phyloP scores from a whole-genome alignment of 1,284 basidiomycete genomes.

The Mycena sp. region DNA sequence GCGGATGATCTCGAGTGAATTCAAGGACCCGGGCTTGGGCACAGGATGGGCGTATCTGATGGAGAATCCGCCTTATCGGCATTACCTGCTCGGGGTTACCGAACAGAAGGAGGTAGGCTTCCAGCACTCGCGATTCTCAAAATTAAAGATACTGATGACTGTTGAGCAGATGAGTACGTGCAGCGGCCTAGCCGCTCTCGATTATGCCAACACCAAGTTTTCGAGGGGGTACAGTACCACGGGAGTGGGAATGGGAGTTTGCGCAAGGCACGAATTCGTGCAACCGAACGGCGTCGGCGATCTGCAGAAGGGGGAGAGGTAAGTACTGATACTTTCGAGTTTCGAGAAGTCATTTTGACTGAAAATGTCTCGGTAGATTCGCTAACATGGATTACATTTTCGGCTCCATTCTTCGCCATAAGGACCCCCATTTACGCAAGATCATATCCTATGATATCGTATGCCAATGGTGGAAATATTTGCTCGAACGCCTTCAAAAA shows the following conservation, averaged over 20 bases:
- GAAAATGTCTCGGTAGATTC: conserved; percentile 29
- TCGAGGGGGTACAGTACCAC: not conserved
- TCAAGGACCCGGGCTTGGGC: not conserved
- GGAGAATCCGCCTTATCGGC: not conserved
- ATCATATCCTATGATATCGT: conserved; percentile 22
- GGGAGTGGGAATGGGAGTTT: not conserved
- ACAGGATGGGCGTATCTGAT: not conserved
- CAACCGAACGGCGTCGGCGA: conserved; percentile 33
- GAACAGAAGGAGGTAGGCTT: conserved; percentile 11
- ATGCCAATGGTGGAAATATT: not conserved
- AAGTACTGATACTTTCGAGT: not conserved
- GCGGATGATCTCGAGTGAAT: not conserved
- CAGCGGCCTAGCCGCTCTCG: conserved; percentile 26
- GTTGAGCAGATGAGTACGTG: conserved; percentile 26
- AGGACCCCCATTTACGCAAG: not conserved
- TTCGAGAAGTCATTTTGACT: not conserved
- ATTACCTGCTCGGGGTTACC: not conserved
- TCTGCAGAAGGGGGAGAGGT: conserved; percentile 36
- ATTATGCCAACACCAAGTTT: not conserved
- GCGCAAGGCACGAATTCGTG: conserved; percentile 31
- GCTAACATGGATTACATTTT: conserved; percentile 40
- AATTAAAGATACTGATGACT: not conserved
- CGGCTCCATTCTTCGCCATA: conserved; percentile 17
- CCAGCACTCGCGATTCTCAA: too few species aligned
- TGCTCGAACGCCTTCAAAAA: not conserved